phyloP scores from a whole-genome alignment of 257 asterid species.

The Nicotiana knightiana region DNA sequence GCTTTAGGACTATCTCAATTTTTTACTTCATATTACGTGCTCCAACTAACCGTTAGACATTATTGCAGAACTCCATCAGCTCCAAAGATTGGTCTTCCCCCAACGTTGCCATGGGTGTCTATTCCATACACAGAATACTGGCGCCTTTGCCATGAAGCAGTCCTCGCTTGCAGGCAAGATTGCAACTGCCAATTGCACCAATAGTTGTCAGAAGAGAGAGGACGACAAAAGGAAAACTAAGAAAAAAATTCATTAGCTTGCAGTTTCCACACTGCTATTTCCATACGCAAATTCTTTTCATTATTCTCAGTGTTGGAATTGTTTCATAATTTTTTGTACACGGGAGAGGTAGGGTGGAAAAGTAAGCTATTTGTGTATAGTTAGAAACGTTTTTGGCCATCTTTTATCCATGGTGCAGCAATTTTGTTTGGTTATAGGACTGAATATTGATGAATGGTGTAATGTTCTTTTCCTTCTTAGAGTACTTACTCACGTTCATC shows the following conservation, averaged over 20 bases:
- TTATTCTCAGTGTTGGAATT: neutral
- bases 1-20: no score
- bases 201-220: neutral
- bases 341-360: neutral
- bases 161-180: constrained; percentile 47
- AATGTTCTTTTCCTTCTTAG: neutral
- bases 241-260: neutral
- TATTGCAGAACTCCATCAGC: constrained; percentile 48
- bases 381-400: neutral
- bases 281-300: constrained; percentile 1
- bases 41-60: no score
- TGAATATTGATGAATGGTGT: constrained; percentile 1
- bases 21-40: no score
- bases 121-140: constrained; percentile 74
- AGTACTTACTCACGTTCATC: neutral
- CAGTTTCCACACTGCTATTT: neutral
- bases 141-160: constrained; percentile 56
- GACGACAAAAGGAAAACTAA: neutral
- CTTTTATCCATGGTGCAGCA: constrained; percentile 6
- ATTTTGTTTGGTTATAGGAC: neutral
- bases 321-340: neutral
- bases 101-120: constrained; percentile 65
- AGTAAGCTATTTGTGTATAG: neutral
- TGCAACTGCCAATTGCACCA: constrained; percentile 14
- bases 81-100: constrained; percentile 36